Conservation (phyloP, 352 stramenopile species). For the Phytopythium vexans region DNA sequence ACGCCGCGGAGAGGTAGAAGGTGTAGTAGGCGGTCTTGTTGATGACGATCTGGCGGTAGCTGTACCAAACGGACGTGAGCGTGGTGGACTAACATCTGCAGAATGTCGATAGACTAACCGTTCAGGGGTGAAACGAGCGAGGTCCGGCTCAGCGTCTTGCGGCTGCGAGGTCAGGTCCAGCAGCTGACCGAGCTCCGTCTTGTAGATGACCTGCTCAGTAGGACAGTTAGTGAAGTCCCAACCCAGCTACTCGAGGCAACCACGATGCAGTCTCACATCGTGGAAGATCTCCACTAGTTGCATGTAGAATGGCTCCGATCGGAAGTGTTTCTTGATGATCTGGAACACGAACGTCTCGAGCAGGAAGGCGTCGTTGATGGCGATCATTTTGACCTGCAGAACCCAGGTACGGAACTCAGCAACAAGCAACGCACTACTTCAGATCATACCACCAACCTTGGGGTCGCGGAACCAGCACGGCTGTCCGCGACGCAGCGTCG, state of each 20-base stretch:
- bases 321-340: conserved; percentile 88
- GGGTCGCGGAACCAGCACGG: conserved; percentile 97
- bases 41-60: conserved; percentile 92
- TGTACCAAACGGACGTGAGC: conserved; percentile 12
- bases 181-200: conserved; percentile 97
- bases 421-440: conserved; percentile 13
- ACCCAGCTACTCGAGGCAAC: neutral
- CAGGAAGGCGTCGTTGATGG: conserved; percentile 97
- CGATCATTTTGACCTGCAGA: conserved; percentile 84
- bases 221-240: neutral
- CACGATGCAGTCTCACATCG: conserved; percentile 38
- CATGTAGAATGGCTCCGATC: conserved; percentile 84
- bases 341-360: conserved; percentile 93
- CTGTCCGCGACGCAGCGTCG: conserved; percentile 92
- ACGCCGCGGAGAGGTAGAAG: conserved; percentile 97
- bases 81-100: neutral
- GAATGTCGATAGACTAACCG: conserved; percentile 58
- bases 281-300: conserved; percentile 96
- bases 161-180: conserved; percentile 90
- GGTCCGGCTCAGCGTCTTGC: conserved; percentile 71
- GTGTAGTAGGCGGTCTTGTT: conserved; percentile 99
- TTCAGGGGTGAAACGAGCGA: conserved; percentile 93
- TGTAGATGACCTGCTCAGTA: conserved; percentile 88
- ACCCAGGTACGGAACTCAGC: conserved; percentile 7
- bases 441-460: conserved; percentile 17